Evolutionary conservation across 176 grass and related monocot species (phyloP), one percentile per base, ranked within the genome.

Genomic region (Rhynchospora tenuis): DNA sequence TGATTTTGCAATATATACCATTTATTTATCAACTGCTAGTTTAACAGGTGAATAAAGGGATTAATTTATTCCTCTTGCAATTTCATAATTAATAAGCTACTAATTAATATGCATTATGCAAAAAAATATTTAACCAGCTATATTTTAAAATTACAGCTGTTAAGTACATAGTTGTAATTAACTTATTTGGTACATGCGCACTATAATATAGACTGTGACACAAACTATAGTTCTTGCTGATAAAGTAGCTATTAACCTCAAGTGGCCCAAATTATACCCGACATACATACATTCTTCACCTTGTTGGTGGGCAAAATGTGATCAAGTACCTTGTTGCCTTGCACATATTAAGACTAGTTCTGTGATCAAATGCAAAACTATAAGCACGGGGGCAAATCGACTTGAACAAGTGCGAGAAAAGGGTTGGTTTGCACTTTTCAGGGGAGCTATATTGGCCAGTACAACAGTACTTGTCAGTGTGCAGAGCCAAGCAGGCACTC

Each of bases 391-490:
- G 94, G 57, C 94, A 97, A n/a, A 97, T 87, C 19, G 92, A 83
- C 91, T 97, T 97, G 88, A 97, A 97, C 20, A 97, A 78, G 60
- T 92, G 91, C 0, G 94, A 89, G 86, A 97, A 97, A 0, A 97
- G 79, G 31, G 57, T 97, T 6, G 94, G 90, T 31, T 85, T 89
- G 85, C 94, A 97, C 60, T 11, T 84, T 15, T 84, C 38, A 73
- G 90, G 83, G 68, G 91, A 86, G 1, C 62, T 84, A 75, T 92
- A 94, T 3, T 92, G 80, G 11, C 94, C 91, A 0, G 86, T 92
- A 87, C 94, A 97, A 87, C 94, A 97, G 79, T 97, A 97, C 31
- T 73, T 75, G 81, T 97, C 91, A 8, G 86, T 64, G 11, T 76
- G 72, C 75, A 97, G 86, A 46, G 94, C 94, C 70, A 54, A 26